Conservation (phyloP, 1,284 basidiomycete genomes). For the Marasmius sp. region DNA sequence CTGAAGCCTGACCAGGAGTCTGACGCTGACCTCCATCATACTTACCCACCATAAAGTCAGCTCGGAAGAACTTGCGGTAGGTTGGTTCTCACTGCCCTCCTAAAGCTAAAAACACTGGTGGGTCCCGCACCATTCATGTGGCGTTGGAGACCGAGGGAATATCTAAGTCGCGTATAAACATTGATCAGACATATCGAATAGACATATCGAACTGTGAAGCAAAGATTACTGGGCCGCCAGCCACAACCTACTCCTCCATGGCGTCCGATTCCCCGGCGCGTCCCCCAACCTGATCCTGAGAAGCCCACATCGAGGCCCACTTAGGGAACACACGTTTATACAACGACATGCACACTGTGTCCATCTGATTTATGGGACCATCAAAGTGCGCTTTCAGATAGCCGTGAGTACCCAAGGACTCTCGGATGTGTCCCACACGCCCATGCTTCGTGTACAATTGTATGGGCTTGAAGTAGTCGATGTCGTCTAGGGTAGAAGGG, state of each 20-base stretch:
- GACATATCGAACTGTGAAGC: too few relatives aligned
- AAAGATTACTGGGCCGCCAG: too few relatives aligned
- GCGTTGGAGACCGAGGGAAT: background rate
- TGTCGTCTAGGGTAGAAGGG: slow-evolving; percentile 61
- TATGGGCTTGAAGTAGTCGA: slow-evolving; percentile 92
- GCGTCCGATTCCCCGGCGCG: slow-evolving; percentile 8
- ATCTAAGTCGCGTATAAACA: background rate
- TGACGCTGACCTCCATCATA: too few relatives aligned
- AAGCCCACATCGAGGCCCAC: slow-evolving; percentile 61
- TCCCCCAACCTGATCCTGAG: background rate
- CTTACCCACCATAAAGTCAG: too few relatives aligned
- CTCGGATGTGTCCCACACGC: slow-evolving; percentile 87
- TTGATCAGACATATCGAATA: too few relatives aligned
- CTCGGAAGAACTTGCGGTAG: too few relatives aligned
- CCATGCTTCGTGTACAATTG: slow-evolving; percentile 94
- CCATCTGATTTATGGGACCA: slow-evolving; percentile 94
- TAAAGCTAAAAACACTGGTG: too few relatives aligned
- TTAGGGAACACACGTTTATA: slow-evolving; percentile 92
- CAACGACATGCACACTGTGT: slow-evolving; percentile 87
- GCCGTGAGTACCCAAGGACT: slow-evolving; percentile 96
- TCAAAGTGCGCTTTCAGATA: slow-evolving; percentile 99
- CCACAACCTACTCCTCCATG: slow-evolving; percentile 19
- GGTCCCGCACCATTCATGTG: background rate
- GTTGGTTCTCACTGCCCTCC: too few relatives aligned
- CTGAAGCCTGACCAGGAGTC: too few relatives aligned